Evolutionary conservation across 2,329 filamentous ascomycete genomes (phyloP), one percentile per base, ranked within the genome.

Genomic region (Stagonosporopsis rhizophila): DNA sequence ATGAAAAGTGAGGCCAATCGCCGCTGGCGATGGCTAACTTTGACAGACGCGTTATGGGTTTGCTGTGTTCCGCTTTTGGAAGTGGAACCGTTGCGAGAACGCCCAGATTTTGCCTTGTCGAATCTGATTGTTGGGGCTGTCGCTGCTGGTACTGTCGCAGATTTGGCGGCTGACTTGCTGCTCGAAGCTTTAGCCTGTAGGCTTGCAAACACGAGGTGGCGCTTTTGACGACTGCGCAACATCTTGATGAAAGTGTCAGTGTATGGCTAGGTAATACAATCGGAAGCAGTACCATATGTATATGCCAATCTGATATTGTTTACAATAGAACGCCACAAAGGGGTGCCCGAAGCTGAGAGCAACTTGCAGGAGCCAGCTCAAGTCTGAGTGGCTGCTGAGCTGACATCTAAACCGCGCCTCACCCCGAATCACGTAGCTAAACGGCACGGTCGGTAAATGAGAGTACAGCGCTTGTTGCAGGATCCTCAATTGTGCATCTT

Each of bases 1-100:
- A 66, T 59, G n/a, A 65, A 58, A 5, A 66, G 56, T 1, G 61
- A 65, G 7, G 60, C 60, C 4, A 65, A 52, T 9, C 62, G 45
- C 17, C 57, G 59, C 23, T 65, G 60, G 15, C 56, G 58, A 20
- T 61, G 61, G 45, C 53, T 39, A 54, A 51, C 37, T 40, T 54
- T 35, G 17, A 37, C 8, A 1, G 47, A 32, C 9, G 30, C 28
- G 17, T 19, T 19, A 9, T 35, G 15, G 9, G 27, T 19, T 30
- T 39, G 41, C 23, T 56, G 44, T 15, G 53, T 35, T 17, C 40
- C 9, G 17, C 27, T 37, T n/a, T 30, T 47, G 19, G 35, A 44
- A 3, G 39, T 7, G 6, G 47, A 52, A 5, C 1, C 42, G 17
- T 42, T 42, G 38, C 42, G 47, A 19, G 32, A 22, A 28, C 38